Evolutionary conservation across 75 land plant species (phyloP).

Genomic region (Picea sitchensis): DNA sequence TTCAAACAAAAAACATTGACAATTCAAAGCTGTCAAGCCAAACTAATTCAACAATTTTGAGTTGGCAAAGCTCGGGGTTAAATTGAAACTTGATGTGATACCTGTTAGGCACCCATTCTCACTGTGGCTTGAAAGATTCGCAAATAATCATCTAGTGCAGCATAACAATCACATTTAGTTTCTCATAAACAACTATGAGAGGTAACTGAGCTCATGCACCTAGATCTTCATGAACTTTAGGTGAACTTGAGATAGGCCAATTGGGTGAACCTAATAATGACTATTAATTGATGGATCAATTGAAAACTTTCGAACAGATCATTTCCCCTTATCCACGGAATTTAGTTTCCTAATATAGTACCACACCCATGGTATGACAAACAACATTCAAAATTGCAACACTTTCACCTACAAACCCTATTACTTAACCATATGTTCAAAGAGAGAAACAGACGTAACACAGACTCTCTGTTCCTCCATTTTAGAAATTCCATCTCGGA

Average conservation of each 20-base stretch:
- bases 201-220: background rate
- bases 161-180: background rate
- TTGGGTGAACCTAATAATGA: background rate
- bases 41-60: background rate
- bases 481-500: no score
- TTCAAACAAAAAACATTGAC: background rate
- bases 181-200: background rate
- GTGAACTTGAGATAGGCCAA: background rate
- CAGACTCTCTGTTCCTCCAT: no score
- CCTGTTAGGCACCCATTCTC: no score
- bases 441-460: no score
- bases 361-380: background rate
- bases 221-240: background rate
- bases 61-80: no score
- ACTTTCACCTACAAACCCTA: background rate
- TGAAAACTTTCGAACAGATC: background rate
- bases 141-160: background rate
- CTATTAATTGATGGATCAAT: background rate
- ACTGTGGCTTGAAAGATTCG: no score
- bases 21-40: background rate
- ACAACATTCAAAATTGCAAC: background rate
- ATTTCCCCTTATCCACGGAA: background rate
- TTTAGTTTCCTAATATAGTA: background rate
- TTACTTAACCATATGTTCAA: background rate
- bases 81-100: no score